Base-by-base conservation (phyloP, 2,329 filamentous ascomycete genomes). In the Botrytis pseudocinerea region DNA sequence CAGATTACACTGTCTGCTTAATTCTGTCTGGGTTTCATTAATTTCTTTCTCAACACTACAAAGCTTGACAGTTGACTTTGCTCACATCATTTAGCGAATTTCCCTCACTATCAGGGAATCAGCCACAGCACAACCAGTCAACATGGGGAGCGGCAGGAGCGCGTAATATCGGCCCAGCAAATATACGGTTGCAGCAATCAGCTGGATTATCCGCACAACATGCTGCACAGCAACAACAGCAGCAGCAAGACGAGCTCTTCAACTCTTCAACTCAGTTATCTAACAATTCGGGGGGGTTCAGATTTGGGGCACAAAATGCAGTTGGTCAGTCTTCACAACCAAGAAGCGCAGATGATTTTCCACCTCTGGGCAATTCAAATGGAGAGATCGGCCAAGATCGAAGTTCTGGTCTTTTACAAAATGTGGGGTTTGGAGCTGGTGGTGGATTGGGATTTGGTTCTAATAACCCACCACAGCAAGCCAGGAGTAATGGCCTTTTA, bases 101-200 rank as follows among this genome's bases (percentile, higher is more conserved):
- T 71, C 90, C 90, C 14, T 90, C 89, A 35, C 82, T 92, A 77
- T 90, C 89, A 69, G 90, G 88, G 78, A 90, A 87, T 76, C 83
- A 87, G 62, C 87, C 80, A 64, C 80, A 81, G 74, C 79, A 79
- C 71, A 80, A 78, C 54, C 80, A 80, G 65, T 80, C 80, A 35
- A 78, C 78, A 38, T 82, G 80, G 80, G 77, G 79, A 59, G 76
- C 77, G 60, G 74, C 79, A 68, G 78, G 79, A 54, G 75, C 73
- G 70, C 75, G 79, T 70, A 79, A 76, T 70, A 25, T 80, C 22
- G 80, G 77, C 28, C 78, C 78, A 54, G 69, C 74, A 59, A 79
- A 76, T 71, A 77, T 80, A 64, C 77, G 79, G 69, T 74, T 80
- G 73, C 78, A 81, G 66, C 79, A 80, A 54, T 74, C 77, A 16